Percentiles rank a stretch among this genome's conserved stretches.
phyloP scores from a whole-genome alignment of 2,329 filamentous ascomycete species.

The Cytospora piceae region DNA sequence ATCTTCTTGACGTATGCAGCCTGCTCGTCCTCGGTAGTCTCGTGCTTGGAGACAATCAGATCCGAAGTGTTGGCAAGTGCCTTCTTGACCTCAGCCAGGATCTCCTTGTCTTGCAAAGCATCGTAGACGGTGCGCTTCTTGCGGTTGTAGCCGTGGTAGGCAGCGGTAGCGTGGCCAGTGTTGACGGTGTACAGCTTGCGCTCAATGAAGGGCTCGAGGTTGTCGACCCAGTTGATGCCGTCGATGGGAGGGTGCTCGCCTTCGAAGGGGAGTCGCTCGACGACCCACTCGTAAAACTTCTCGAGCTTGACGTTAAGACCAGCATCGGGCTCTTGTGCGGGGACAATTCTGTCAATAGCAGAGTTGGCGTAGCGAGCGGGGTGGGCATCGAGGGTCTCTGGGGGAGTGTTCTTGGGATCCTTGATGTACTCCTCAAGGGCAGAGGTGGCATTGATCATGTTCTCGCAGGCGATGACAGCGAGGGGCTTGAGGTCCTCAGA shows the following conservation, averaged over 20 bases:
- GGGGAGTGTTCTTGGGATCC: conserved; percentile 70
- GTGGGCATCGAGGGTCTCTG: conserved; percentile 69
- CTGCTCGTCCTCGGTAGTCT: conserved; percentile 75
- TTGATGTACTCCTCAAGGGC: conserved; percentile 83
- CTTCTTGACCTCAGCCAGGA: conserved; percentile 77
- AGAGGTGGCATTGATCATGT: conserved; percentile 93
- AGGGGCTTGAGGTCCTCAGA: conserved; percentile 67
- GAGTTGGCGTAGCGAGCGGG: conserved; percentile 92
- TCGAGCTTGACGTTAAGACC: conserved; percentile 93
- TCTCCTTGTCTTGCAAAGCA: conserved; percentile 77
- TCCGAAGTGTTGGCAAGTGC: conserved; percentile 84
- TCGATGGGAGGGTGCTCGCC: conserved; percentile 75
- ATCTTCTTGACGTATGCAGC: conserved; percentile 89
- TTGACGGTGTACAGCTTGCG: conserved; percentile 99
- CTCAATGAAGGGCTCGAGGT: conserved; percentile 95
- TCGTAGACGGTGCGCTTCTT: conserved; percentile 90
- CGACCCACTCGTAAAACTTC: conserved; percentile 99
- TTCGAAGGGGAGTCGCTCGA: conserved; percentile 84
- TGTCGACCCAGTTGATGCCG: conserved; percentile 89
- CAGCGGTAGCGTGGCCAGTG: conserved; percentile 93
- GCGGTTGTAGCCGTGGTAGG: conserved; percentile 90
- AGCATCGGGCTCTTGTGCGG: conserved; percentile 77
- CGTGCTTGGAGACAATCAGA: conserved; percentile 86
- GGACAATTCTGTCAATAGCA: conserved; percentile 97
- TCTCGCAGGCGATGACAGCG: conserved; percentile 96